A percentile compares a stretch with the other conserved stretches of the same genome.
These are phyloP conservation scores for Nosema granulosis DNA, from an alignment of 371 early-diverging fungal genomes.

Conservation along the genomic window DNA sequence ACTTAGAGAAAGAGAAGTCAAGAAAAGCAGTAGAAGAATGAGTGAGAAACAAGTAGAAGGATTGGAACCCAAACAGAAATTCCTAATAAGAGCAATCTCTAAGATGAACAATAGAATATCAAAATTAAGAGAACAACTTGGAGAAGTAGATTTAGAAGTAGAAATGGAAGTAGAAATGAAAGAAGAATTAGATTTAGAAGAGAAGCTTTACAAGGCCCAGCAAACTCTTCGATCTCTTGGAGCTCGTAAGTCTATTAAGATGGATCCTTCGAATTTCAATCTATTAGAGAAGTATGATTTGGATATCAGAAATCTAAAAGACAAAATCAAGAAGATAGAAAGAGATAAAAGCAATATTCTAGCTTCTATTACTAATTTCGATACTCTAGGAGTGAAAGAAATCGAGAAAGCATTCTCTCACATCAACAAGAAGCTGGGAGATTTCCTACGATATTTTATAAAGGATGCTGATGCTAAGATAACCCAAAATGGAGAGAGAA, in stretches of 20 bases:
- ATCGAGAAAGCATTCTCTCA: conserved; percentile 66
- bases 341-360: conserved; percentile 63
- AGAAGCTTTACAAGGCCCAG: background rate
- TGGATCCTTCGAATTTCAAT: conserved; percentile 67
- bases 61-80: conserved; percentile 46
- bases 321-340: conserved; percentile 64
- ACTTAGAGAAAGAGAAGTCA: conserved; percentile 53
- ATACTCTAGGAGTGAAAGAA: conserved; percentile 48
- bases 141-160: conserved; percentile 69
- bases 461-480: conserved; percentile 53
- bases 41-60: conserved; percentile 45
- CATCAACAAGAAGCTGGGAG: conserved; percentile 63
- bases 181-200: conserved; percentile 11
- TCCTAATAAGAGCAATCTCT: conserved; percentile 34
- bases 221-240: background rate
- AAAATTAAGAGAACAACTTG: conserved; percentile 69
- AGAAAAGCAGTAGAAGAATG: conserved; percentile 59
- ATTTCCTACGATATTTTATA: conserved; percentile 60
- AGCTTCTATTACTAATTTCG: conserved; percentile 54
- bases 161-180: background rate
- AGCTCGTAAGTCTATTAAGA: conserved; percentile 27
- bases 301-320: conserved; percentile 54
- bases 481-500: conserved; percentile 54
- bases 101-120: conserved; percentile 26
- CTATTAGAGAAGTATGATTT: conserved; percentile 65